Conservation (phyloP, 768 basidiomycete genomes). For the Gymnopilus junonius region DNA sequence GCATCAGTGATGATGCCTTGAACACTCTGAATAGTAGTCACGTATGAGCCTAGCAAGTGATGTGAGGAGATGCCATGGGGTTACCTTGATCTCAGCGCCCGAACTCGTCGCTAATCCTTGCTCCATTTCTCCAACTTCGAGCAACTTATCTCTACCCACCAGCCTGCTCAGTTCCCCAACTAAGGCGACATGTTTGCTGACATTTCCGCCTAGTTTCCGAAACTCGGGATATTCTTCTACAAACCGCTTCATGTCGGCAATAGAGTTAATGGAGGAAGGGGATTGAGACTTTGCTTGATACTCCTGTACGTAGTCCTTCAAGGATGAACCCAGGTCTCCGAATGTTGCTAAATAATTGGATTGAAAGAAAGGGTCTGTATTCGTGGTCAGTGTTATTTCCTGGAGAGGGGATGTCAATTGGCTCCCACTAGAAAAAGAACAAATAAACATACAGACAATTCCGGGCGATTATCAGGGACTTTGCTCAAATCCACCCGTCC, state of each 20-base stretch:
- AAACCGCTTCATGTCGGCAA: constrained; percentile 95
- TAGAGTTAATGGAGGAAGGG: constrained; percentile 87
- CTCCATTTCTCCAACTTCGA: constrained; percentile 94
- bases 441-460: constrained; percentile 67
- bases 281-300: constrained; percentile 85
- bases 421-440: not conserved
- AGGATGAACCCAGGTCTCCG: constrained; percentile 90
- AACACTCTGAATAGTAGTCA: constrained; percentile 59
- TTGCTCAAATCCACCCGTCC: constrained; percentile 85
- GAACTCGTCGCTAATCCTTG: constrained; percentile 94
- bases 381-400: constrained; percentile 93
- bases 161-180: constrained; percentile 95
- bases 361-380: constrained; percentile 94
- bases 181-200: constrained; percentile 97
- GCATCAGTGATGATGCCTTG: constrained; percentile 76
- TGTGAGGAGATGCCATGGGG: not conserved
- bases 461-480: constrained; percentile 86
- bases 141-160: constrained; percentile 81
- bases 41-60: not conserved
- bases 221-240: constrained; percentile 99
- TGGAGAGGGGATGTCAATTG: constrained; percentile 31
- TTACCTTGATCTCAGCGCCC: constrained; percentile 85
- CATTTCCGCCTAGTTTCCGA: constrained; percentile 93
- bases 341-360: constrained; percentile 91
- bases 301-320: constrained; percentile 92